Conservation (phyloP, 768 basidiomycete species). For the Lactarius tabidus region DNA sequence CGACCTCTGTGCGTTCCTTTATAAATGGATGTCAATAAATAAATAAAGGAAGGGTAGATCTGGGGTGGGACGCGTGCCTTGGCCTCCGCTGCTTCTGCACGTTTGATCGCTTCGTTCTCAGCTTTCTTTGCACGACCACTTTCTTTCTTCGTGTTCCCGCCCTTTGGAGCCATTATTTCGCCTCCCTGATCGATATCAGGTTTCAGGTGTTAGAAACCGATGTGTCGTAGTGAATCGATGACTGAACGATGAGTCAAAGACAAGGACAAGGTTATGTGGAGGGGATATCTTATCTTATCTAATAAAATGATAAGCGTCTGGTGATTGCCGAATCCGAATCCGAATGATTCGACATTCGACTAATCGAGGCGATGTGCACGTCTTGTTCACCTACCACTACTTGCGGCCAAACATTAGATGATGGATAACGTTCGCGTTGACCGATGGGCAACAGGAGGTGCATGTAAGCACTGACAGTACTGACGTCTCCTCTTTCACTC, state of each 20-base stretch:
- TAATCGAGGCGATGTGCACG: too few species aligned
- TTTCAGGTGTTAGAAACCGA: background rate
- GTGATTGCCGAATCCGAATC: slow-evolving; percentile 1
- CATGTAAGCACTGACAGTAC: slow-evolving; percentile 17
- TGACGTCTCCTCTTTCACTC: background rate
- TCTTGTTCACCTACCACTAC: background rate
- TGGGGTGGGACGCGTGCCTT: slow-evolving; percentile 41
- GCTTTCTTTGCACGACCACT: slow-evolving; percentile 86
- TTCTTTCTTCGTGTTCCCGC: slow-evolving; percentile 90
- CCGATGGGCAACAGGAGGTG: slow-evolving; percentile 19
- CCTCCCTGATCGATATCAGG: background rate
- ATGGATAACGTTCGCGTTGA: slow-evolving; percentile 25
- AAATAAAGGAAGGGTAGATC: background rate
- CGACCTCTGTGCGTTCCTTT: slow-evolving; percentile 70
- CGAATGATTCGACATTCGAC: too few species aligned
- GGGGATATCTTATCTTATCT: slow-evolving; percentile 24
- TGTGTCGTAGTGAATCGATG: background rate
- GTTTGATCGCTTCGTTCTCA: slow-evolving; percentile 83
- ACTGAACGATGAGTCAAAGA: background rate
- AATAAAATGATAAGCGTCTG: background rate
- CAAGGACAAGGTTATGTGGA: background rate
- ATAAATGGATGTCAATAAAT: background rate
- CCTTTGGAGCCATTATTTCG: slow-evolving; percentile 73
- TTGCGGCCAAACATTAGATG: background rate
- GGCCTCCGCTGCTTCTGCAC: slow-evolving; percentile 53